These are phyloP conservation scores for Kokia cookei DNA, from an alignment of 441 rosid species.

Conservation along the genomic window DNA sequence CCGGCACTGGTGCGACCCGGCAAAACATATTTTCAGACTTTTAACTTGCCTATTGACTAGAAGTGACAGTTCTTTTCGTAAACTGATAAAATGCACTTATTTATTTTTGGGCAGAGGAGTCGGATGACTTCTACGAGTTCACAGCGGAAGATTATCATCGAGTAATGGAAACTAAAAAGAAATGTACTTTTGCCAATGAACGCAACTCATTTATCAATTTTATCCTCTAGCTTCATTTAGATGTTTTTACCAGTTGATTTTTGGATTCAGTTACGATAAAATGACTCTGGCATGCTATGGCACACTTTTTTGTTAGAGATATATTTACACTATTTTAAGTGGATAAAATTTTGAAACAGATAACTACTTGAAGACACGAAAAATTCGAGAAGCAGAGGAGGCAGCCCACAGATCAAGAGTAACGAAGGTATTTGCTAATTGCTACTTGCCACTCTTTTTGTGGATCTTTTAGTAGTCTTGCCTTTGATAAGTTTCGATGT, in stretches of 20 bases:
- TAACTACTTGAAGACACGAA: constrained; percentile 69
- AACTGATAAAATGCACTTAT: not conserved
- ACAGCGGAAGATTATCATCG: constrained; percentile 77
- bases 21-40: not conserved
- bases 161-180: constrained; percentile 47
- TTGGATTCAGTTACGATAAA: not conserved
- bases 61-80: not conserved
- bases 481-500: constrained; percentile 3
- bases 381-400: constrained; percentile 83
- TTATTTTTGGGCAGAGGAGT: constrained; percentile 37
- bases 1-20: constrained; percentile 33
- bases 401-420: constrained; percentile 68
- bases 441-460: not conserved
- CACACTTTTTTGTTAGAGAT: not conserved
- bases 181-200: constrained; percentile 33
- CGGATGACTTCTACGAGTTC: constrained; percentile 83
- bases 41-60: not conserved
- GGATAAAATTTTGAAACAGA: constrained; percentile 32
- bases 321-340: not conserved
- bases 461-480: not conserved
- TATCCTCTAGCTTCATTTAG: not conserved
- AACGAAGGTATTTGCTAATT: constrained; percentile 51
- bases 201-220: not conserved
- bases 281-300: not conserved
- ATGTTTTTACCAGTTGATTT: not conserved